Base-by-base conservation (phyloP, 108 stramenopile species). In the Nannochloropsis salina region DNA sequence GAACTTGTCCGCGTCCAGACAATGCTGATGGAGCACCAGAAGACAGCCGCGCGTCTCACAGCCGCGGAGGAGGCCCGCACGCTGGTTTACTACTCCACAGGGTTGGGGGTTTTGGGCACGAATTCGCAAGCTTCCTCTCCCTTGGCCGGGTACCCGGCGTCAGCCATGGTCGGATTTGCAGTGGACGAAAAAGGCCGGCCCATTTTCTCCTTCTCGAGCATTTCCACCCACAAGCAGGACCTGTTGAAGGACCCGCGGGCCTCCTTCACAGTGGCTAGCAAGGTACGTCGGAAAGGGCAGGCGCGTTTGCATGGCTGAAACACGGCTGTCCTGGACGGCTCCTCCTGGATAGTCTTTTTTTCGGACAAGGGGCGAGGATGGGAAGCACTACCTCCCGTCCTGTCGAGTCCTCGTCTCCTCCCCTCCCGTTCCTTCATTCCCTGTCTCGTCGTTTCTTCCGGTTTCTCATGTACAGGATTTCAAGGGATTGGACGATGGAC, bases 401-500 rank as follows among this genome's bases (percentile, higher is more conserved):
- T 31, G 31, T 31, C 31, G 31, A 31, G 31, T 74, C 6, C 15
- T 2, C 61, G 4, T 74, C n/a, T 74, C 8, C 2, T n/a, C 61
- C 3, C 6, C 8, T n/a, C 61, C 61, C 61, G 61, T 74, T n/a
- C 61, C 1, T 51, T 15, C 47, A 12, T 1, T 15, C 47, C 61
- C 61, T n/a, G 4, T 74, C 6, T n/a, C 61, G 31, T 1, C 31
- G 31, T 31, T 31, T 31, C 31, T 31, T 31, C 31, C 31, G 31
- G 31, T 31, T 31, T 31, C 0, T 31, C 31, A 31, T 31, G 31
- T 1, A 15, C 61, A 74, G 61, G 61, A 74, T n/a, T 81, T 81
- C 81, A 95, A 98, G 94, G 96, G 96, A 6, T 95, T 95, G 1
- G 95, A 95, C 22, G 96, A 98, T 89, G 97, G 96, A 20, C 92